These are phyloP conservation scores for Daldinia decipiens DNA, from an alignment of 495 filamentous ascomycete species.

Conservation along the genomic window DNA sequence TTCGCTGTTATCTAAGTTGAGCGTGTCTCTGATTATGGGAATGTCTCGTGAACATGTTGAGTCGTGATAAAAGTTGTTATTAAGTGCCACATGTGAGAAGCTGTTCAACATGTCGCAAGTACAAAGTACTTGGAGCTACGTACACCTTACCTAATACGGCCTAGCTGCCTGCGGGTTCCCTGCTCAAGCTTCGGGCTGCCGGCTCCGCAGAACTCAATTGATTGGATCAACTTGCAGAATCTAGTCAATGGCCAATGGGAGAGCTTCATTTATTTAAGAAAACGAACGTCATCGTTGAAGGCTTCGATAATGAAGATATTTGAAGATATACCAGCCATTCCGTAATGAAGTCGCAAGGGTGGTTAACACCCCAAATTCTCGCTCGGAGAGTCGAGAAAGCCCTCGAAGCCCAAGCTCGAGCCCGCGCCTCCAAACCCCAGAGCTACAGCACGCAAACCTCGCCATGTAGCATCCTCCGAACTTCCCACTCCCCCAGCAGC, in stretches of 20 bases:
- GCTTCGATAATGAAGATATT: neutral
- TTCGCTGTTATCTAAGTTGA: neutral
- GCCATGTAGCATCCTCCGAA: slow-evolving; percentile 22
- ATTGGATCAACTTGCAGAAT: slow-evolving; percentile 1
- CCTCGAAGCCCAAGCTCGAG: slow-evolving; percentile 41
- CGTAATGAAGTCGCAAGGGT: slow-evolving; percentile 37
- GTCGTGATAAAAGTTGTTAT: neutral
- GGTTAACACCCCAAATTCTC: slow-evolving; percentile 33
- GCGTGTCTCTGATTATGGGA: neutral
- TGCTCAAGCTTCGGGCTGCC: slow-evolving; percentile 11
- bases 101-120: slow-evolving; percentile 1
- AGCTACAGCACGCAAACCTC: slow-evolving; percentile 24
- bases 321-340: slow-evolving; percentile 1
- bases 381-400: slow-evolving; percentile 40
- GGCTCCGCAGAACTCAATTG: slow-evolving; percentile 5
- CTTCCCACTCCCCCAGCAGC: neutral
- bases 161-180: neutral
- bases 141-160: neutral
- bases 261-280: slow-evolving; percentile 31
- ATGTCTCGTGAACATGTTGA: neutral
- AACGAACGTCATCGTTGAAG: slow-evolving; percentile 28
- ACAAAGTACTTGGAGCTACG: neutral
- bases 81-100: slow-evolving; percentile 1
- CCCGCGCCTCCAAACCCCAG: slow-evolving; percentile 18
- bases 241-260: slow-evolving; percentile 21